phyloP scores from a whole-genome alignment of 2,329 filamentous ascomycete species.

The Pestalotiopsis sp. region DNA sequence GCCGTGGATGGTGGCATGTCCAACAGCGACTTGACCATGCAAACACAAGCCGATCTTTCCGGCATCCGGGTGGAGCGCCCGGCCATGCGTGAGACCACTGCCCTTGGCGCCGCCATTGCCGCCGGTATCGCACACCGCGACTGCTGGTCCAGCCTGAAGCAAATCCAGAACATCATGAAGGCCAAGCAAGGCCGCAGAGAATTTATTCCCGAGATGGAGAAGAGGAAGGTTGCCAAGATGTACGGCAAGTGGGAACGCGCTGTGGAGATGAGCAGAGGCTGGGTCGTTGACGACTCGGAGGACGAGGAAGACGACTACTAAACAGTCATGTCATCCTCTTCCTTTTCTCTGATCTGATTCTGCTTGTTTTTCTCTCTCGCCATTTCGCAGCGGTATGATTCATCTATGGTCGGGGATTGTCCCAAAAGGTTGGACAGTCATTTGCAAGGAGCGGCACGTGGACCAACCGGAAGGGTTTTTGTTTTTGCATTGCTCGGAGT shows the following conservation, averaged over 20 bases:
- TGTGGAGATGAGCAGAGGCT: slow-evolving; percentile 59
- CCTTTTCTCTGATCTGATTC: neutral
- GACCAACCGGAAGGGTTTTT: neutral
- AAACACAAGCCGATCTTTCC: slow-evolving; percentile 84
- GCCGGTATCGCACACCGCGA: slow-evolving; percentile 78
- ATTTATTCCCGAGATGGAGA: slow-evolving; percentile 67
- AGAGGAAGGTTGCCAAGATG: slow-evolving; percentile 39
- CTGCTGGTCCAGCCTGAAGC: slow-evolving; percentile 74
- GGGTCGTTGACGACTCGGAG: slow-evolving; percentile 40
- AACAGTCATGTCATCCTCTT: neutral
- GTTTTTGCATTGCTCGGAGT: slow-evolving; percentile 4
- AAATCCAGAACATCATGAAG: slow-evolving; percentile 64
- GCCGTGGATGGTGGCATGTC: slow-evolving; percentile 89
- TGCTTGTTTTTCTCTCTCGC: neutral
- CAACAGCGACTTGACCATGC: slow-evolving; percentile 88
- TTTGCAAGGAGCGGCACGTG: neutral
- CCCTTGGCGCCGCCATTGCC: slow-evolving; percentile 84
- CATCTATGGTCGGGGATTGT: neutral
- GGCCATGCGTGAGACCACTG: slow-evolving; percentile 87
- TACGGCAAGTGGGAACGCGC: slow-evolving; percentile 57
- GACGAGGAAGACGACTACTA: slow-evolving; percentile 18
- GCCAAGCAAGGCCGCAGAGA: slow-evolving; percentile 68
- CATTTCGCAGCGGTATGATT: neutral
- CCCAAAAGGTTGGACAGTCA: neutral
- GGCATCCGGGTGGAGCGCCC: slow-evolving; percentile 81